Base-by-base conservation (phyloP, 352 stramenopile genomes). In the Phytophthora nicotianae region DNA sequence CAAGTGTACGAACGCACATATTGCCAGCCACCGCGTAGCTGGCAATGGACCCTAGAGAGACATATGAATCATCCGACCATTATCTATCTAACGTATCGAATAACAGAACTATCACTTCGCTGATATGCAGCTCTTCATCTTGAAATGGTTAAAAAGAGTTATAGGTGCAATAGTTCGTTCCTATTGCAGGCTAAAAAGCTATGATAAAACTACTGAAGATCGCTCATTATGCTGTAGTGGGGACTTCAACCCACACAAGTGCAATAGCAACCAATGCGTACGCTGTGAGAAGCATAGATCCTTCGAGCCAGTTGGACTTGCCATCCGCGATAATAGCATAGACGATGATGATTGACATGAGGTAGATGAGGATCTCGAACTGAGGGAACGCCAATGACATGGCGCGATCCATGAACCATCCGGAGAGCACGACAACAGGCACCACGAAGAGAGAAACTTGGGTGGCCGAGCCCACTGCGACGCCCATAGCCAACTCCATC, bases 401-500 rank as follows among this genome's bases (percentile, higher is more conserved):
- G 65, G 90, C 70, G 45, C 92, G 92, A 62, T 88, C 91, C 69
- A 97, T 88, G 20, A 74, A 70, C 97, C 97, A 99, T 55, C 97
- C 97, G 16, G 97, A 84, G 24, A 99, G 62, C 27, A 99, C 95
- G 17, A 97, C 91, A 2, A 98, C 78, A 4, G 97, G 97, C 29
- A 99, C 89, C 20, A 99, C 96, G 71, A 99, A 99, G 37, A 99
- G 86, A 42, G 96, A 97, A 21, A 99, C 97, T 62, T 99, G 97
- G 11, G 96, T 98, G 19, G 91, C 96, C 0, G 91, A 98, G 21
- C 97, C 97, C n/a, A 99, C 84, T n/a, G 97, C 97, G 24, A 99
- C 96, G 50, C 97, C 97, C 82, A 99, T 97, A 5, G 96, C 91
- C 10, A 99, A 83, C 85, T 99, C 97, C 96, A 99, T 99, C 78